Evolutionary conservation across 2,329 filamentous ascomycete species (phyloP).

Genomic region (Hypoxylon sp.): DNA sequence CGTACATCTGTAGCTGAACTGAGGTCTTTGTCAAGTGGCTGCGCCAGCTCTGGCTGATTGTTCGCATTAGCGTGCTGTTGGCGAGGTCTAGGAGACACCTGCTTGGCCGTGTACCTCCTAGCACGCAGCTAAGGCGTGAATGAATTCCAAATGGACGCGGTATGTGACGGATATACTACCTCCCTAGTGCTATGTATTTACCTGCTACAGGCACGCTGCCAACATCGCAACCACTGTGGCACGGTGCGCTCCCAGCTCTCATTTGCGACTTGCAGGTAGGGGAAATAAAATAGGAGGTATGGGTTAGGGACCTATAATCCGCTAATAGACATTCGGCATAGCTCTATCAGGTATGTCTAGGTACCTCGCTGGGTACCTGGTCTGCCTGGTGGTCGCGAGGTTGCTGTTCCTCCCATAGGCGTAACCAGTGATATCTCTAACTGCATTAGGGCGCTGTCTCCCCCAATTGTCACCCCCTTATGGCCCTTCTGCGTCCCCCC

Average conservation of each 20-base stretch:
- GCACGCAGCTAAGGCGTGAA: no score
- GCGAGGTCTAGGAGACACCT: not conserved
- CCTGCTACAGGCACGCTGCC: not conserved
- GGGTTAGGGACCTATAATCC: not conserved
- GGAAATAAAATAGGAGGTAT: slow-evolving; percentile 1
- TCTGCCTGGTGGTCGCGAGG: no score
- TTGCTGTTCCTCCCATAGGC: slow-evolving; percentile 26
- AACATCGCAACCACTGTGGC: no score
- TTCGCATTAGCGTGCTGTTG: not conserved
- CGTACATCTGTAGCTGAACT: no score
- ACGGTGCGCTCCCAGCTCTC: not conserved
- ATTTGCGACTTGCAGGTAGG: not conserved
- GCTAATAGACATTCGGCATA: slow-evolving; percentile 24
- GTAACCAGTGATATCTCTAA: slow-evolving; percentile 28
- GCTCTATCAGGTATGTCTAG: no score
- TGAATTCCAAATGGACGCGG: no score
- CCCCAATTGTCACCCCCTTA: slow-evolving; percentile 20
- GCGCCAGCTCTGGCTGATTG: not conserved
- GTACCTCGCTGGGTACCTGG: no score
- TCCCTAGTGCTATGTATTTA: no score
- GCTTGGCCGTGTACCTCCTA: no score
- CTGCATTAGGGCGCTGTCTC: slow-evolving; percentile 22
- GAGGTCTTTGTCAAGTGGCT: not conserved
- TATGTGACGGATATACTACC: slow-evolving; percentile 1
- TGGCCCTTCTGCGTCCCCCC: no score